Evolutionary conservation across 352 stramenopile genomes (phyloP), one percentile per base, ranked within the genome.

Genomic region (Phytophthora europaea): DNA sequence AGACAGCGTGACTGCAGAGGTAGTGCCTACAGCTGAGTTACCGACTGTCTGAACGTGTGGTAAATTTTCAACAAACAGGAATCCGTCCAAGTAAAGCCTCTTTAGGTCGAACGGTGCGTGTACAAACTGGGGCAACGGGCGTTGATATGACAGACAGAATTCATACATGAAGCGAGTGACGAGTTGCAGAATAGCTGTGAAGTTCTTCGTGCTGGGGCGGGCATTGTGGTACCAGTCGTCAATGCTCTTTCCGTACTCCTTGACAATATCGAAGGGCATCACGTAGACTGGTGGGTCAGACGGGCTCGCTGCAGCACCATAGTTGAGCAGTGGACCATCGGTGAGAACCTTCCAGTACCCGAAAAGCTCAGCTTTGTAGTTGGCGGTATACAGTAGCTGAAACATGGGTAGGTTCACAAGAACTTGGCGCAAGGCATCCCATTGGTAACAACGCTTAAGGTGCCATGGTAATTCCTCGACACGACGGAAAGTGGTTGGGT

Each of bases 381-480:
- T 93, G 13, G 83, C 87, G 7, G 92, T 96, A 78, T 96, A 98
- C 65, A 98, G 84, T 38, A 98, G 81, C 76, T 98, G 91, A 72
- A 99, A 98, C 72, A 96, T 98, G 15, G 88, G 81, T 13, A 99
- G 62, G 63, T 98, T 94, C 12, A 97, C 90, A 18, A 99, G 76
- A 16, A 95, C 84, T 55, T 91, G 88, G 26, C 94, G 94, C 52
- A 99, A 82, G 2, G 88, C 75, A 48, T 90, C 80, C 92, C 92
- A 98, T 26, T 93, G 88, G 56, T 90, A 92, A 57, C 93, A 98
- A 15, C 94, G 91, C 57, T 95, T 92, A 18, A 98, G 80, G 62
- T 98, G 95, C 94, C 95, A 98, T 15, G 94, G 95, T 1, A 98
- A 70, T 72, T 99, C 96, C 67, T 96, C 89, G 4, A 94, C 87